Evolutionary conservation across 1,284 basidiomycete genomes (phyloP).

Genomic region (Farysia itapuensis): DNA sequence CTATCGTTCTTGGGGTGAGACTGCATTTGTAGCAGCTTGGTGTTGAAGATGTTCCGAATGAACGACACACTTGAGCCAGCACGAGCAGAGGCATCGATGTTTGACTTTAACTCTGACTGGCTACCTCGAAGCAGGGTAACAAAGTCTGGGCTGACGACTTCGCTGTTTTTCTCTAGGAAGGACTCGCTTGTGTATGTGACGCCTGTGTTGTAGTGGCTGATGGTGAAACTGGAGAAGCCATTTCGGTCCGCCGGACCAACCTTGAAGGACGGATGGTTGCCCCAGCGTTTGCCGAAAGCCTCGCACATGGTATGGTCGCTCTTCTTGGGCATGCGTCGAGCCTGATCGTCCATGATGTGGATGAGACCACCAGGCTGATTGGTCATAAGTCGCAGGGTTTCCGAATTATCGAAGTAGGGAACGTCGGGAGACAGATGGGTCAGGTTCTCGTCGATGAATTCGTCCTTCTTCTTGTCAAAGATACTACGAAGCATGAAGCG

Average conservation of each 20-base stretch:
- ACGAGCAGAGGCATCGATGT: conserved; percentile 23
- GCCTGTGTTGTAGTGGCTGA: conserved; percentile 87
- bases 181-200: conserved; percentile 87
- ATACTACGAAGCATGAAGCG: conserved; percentile 78
- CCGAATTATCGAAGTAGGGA: conserved; percentile 86
- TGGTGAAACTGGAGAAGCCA: conserved; percentile 82
- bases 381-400: conserved; percentile 82
- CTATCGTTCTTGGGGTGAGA: conserved; percentile 88
- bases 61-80: conserved; percentile 67
- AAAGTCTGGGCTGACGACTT: conserved; percentile 88
- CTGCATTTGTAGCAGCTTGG: conserved; percentile 82
- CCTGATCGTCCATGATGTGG: conserved; percentile 97
- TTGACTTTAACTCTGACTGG: conserved; percentile 48
- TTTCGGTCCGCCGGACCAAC: conserved; percentile 65
- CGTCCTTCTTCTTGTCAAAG: conserved; percentile 76
- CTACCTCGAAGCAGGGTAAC: conserved; percentile 79
- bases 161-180: conserved; percentile 85
- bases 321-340: conserved; percentile 81
- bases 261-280: conserved; percentile 81
- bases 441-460: conserved; percentile 85
- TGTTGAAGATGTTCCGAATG: conserved; percentile 83
- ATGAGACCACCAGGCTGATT: conserved; percentile 86
- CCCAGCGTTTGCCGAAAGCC: conserved; percentile 90
- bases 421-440: conserved; percentile 71
- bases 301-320: conserved; percentile 92